Base-by-base conservation (phyloP, 2,329 filamentous ascomycete species). In the Fusarium drepaniforme region DNA sequence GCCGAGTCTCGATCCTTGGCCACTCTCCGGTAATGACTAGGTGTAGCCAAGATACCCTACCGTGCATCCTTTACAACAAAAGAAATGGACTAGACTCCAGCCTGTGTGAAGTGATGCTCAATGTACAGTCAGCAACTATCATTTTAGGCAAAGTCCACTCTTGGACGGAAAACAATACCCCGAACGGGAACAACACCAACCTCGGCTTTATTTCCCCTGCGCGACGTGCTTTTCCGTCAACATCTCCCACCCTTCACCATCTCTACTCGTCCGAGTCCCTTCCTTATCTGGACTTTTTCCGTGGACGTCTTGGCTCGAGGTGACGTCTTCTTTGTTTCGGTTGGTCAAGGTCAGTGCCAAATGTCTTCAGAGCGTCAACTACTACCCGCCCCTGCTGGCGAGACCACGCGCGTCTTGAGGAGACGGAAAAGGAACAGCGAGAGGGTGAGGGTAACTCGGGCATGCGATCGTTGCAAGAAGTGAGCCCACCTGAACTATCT, bases 391-490 rank as follows among this genome's bases (percentile, higher is more conserved):
- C 59, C 67, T 12, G 59, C 68, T 37, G 69, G 68, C 56, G 71
- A 56, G 51, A 35, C 18, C 12, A 56, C 51, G 18, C 51, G 51
- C 5, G 51, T 56, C 28, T 56, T 56, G 51, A 35, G 51, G n/a
- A 78, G 65, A 7, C 77, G 77, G 77, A 78, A 79, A 77, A 78
- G 73, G 68, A 74, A 70, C 28, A 64, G 53, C 40, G 73, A 78
- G 57, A 77, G 77, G 59, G 70, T 73, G 15, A 74, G 75, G 28
- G 78, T 79, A 7, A 78, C 78, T 8, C 74, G 78, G 49, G 78
- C 78, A 4, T 79, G 78, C 58, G 78, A 79, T 67, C 64, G 74
- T 25, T 79, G 78, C 67, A 79, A 79, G 70, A 79, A 77, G 78
- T 79, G 62, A 70, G n/a, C 11, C 23, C 8, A 35, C 28, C 23